phyloP scores from a whole-genome alignment of 2,329 filamentous ascomycete genomes.

The Ceratocystis variospora region DNA sequence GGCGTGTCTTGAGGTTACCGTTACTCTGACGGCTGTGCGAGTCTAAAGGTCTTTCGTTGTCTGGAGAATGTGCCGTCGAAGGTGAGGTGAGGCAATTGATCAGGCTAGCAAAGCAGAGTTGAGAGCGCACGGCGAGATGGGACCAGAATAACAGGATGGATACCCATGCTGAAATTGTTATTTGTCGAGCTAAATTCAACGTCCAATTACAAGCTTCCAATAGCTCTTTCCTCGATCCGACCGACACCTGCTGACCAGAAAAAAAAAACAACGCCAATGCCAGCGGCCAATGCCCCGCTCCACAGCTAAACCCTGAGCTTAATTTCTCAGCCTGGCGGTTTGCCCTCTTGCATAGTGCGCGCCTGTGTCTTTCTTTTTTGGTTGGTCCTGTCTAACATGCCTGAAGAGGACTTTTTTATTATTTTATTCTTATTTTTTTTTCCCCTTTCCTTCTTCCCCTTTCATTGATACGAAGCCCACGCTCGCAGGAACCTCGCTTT shows the following conservation, averaged over 20 bases:
- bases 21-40: neutral
- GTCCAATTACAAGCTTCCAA: neutral
- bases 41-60: neutral
- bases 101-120: neutral
- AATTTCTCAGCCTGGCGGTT: neutral
- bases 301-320: neutral
- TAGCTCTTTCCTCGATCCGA: neutral
- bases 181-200: constrained; percentile 1
- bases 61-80: neutral
- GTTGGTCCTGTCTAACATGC: neutral
- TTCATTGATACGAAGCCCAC: neutral
- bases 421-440: neutral
- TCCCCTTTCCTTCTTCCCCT: neutral
- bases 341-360: neutral
- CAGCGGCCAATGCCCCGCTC: neutral
- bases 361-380: neutral
- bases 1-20: neutral
- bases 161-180: neutral
- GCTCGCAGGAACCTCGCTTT: neutral
- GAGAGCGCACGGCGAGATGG: no score
- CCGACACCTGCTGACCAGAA: constrained; percentile 8
- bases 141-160: neutral
- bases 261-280: neutral
- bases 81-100: neutral
- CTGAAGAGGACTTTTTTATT: neutral